Conservation (phyloP, 257 asterid genomes). For the Solanum dulcamara region DNA sequence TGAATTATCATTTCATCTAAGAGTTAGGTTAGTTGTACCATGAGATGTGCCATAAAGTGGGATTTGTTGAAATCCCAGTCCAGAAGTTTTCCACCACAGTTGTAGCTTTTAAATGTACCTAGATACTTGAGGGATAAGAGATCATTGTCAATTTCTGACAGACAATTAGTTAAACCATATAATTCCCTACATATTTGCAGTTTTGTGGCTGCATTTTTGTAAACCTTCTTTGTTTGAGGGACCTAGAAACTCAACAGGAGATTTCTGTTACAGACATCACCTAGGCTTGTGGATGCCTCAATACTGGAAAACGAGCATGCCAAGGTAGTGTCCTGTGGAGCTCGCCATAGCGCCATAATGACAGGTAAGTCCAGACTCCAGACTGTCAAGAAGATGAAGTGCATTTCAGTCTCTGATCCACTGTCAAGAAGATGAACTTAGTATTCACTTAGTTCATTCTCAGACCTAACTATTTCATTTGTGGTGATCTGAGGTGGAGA, state of each 20-base stretch:
- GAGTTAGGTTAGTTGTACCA: not conserved
- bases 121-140: not conserved
- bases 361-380: constrained; percentile 30
- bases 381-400: not conserved
- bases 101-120: not conserved
- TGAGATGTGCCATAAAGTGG: not conserved
- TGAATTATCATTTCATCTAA: not conserved
- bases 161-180: not conserved
- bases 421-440: not conserved
- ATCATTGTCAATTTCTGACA: not conserved
- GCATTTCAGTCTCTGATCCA: not conserved
- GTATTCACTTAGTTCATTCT: not conserved
- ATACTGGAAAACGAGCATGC: constrained; percentile 37
- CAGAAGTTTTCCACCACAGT: not conserved
- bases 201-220: not conserved
- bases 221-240: not conserved
- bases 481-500: not conserved
- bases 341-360: constrained; percentile 58
- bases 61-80: not conserved
- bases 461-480: not conserved
- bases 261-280: constrained; percentile 29
- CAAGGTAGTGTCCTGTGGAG: constrained; percentile 54
- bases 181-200: not conserved
- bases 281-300: constrained; percentile 50
- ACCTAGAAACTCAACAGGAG: not conserved